Conservation (phyloP, 108 stramenopile genomes). For the Aurantiochytrium sp. region DNA sequence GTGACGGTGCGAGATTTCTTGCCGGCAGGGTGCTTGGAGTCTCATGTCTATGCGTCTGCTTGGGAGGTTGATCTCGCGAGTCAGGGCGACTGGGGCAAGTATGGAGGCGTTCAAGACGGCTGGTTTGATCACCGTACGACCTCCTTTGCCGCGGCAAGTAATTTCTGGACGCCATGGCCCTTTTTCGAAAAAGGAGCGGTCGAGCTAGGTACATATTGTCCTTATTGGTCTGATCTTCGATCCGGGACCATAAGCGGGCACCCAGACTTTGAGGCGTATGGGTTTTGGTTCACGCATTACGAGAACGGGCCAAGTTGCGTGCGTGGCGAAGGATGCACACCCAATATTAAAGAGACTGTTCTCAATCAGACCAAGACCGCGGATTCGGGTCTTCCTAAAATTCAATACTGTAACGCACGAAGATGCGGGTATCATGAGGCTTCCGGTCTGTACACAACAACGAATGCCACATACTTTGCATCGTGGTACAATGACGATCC, state of each 20-base stretch:
- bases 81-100: neutral
- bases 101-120: neutral
- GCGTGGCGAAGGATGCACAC: neutral
- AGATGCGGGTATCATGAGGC: neutral
- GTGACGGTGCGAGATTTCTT: neutral
- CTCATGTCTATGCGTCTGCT: neutral
- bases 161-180: neutral
- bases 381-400: neutral
- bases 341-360: neutral
- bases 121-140: neutral
- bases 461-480: neutral
- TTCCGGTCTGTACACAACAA: neutral
- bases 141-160: neutral
- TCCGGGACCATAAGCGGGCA: neutral
- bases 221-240: neutral
- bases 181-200: neutral
- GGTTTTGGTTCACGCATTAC: neutral
- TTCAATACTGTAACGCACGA: neutral
- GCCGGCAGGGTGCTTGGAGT: neutral
- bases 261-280: neutral
- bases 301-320: neutral
- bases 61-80: neutral
- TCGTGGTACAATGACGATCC: neutral
- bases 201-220: neutral
- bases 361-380: neutral